phyloP scores from a whole-genome alignment of 2,329 filamentous ascomycete species.

The Alternaria sp. region DNA sequence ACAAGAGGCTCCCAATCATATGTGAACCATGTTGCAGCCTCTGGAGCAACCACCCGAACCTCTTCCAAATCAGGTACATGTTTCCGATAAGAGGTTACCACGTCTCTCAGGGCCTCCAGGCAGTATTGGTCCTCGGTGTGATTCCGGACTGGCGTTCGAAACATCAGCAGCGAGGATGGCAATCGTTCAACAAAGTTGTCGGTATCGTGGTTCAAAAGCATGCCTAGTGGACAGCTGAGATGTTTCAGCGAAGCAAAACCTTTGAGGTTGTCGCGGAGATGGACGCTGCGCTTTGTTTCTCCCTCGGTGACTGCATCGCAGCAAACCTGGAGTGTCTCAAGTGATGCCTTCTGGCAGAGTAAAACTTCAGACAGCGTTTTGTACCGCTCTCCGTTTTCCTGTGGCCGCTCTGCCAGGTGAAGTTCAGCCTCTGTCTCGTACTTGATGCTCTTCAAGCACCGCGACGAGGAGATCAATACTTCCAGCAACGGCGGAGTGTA shows the following conservation, averaged over 20 bases:
- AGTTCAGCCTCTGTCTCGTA: conserved; percentile 11
- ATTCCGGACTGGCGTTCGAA: conserved; percentile 10
- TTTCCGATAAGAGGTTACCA: conserved; percentile 11
- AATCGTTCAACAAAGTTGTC: conserved; percentile 18
- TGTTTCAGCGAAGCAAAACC: conserved; percentile 17
- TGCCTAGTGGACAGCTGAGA: conserved; percentile 19
- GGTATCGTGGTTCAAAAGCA: conserved; percentile 4
- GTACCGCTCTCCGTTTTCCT: neutral
- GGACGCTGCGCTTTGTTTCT: neutral
- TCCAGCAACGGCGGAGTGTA: conserved; percentile 15
- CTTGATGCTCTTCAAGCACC: conserved; percentile 21
- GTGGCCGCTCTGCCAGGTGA: conserved; percentile 3
- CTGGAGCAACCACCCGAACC: conserved; percentile 12
- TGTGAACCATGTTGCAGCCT: neutral
- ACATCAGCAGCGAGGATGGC: conserved; percentile 17
- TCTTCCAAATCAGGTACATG: conserved; percentile 12
- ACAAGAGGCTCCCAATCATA: conserved; percentile 23
- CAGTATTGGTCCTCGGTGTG: conserved; percentile 6
- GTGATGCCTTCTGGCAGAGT: conserved; percentile 12
- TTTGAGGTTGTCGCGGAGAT: conserved; percentile 13
- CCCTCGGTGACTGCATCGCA: conserved; percentile 6
- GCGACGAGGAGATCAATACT: conserved; percentile 23
- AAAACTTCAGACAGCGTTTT: conserved; percentile 12
- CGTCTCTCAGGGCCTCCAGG: conserved; percentile 19
- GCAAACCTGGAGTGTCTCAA: conserved; percentile 18